Conservation (phyloP, 345 rosid species). For the Bruguiera gymnorhiza region DNA sequence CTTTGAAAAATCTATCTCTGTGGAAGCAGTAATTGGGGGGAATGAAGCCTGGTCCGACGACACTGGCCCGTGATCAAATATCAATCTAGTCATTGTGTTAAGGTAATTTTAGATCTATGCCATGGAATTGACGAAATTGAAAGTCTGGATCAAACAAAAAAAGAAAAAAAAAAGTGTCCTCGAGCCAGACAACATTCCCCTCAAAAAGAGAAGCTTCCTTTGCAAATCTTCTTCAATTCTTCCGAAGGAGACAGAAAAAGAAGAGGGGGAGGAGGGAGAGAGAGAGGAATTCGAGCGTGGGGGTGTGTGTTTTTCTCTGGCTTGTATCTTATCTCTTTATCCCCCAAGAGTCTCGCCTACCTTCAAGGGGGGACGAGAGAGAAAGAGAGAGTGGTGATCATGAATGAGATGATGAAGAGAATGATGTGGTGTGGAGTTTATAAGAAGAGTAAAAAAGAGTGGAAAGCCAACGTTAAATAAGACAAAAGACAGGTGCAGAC, state of each 20-base stretch:
- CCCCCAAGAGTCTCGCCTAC: constrained; percentile 66
- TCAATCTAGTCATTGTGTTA: not conserved
- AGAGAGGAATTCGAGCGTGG: not conserved
- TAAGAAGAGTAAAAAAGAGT: constrained; percentile 34
- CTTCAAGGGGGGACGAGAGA: constrained; percentile 46
- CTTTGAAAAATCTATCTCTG: not conserved
- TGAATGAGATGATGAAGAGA: constrained; percentile 36
- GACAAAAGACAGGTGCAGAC: constrained; percentile 47
- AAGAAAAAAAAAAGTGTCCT: constrained; percentile 47
- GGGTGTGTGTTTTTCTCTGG: not conserved
- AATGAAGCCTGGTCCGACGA: constrained; percentile 99
- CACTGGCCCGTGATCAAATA: constrained; percentile 31
- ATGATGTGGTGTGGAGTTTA: constrained; percentile 30
- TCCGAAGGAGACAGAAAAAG: not conserved
- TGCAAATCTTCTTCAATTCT: not conserved
- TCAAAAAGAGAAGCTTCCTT: constrained; percentile 53
- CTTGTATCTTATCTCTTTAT: constrained; percentile 20
- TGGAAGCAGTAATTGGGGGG: constrained; percentile 80
- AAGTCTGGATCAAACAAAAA: constrained; percentile 15
- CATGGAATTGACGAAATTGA: not conserved
- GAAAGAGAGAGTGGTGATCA: constrained; percentile 24
- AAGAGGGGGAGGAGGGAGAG: not conserved
- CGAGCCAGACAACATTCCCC: constrained; percentile 99
- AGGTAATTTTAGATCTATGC: constrained; percentile 25
- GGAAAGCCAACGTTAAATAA: constrained; percentile 38